Conservation (phyloP, 768 basidiomycete species). For the Pleurotus tuoliensis region DNA sequence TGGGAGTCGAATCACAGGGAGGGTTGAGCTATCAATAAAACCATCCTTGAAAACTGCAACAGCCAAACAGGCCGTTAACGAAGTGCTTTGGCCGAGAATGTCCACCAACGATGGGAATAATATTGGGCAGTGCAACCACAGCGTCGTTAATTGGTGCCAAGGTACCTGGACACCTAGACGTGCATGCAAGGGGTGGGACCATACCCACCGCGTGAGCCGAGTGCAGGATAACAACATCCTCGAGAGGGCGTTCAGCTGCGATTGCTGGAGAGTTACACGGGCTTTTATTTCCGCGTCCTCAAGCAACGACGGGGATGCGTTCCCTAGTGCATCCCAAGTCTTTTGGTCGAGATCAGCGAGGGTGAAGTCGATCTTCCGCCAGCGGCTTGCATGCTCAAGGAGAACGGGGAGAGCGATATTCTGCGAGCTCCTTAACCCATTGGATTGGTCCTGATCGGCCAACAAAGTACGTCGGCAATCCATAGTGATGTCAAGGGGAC, state of each 20-base stretch:
- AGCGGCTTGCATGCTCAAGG: slow-evolving; percentile 2
- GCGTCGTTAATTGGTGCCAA: slow-evolving; percentile 8
- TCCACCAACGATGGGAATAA: neutral
- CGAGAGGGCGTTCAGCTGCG: neutral
- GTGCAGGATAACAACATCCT: neutral
- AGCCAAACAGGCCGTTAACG: neutral
- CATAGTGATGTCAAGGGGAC: slow-evolving; percentile 4
- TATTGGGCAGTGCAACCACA: slow-evolving; percentile 3
- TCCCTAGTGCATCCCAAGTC: neutral
- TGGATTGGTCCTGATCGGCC: too few relatives aligned
- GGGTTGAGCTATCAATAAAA: neutral
- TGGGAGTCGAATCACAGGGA: slow-evolving; percentile 1
- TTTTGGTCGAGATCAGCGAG: neutral
- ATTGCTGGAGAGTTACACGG: neutral
- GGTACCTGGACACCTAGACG: neutral
- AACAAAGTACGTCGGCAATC: neutral
- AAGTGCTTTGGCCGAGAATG: slow-evolving; percentile 1
- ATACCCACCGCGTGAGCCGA: neutral
- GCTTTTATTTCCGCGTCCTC: slow-evolving; percentile 1
- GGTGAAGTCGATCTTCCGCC: neutral
- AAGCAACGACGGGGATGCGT: neutral
- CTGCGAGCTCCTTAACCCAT: neutral
- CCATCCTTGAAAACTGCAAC: slow-evolving; percentile 6
- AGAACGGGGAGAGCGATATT: neutral
- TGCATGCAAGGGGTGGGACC: slow-evolving; percentile 4